Evolutionary conservation across 768 basidiomycete species (phyloP).

Genomic region (Suillus fuscotomentosus): DNA sequence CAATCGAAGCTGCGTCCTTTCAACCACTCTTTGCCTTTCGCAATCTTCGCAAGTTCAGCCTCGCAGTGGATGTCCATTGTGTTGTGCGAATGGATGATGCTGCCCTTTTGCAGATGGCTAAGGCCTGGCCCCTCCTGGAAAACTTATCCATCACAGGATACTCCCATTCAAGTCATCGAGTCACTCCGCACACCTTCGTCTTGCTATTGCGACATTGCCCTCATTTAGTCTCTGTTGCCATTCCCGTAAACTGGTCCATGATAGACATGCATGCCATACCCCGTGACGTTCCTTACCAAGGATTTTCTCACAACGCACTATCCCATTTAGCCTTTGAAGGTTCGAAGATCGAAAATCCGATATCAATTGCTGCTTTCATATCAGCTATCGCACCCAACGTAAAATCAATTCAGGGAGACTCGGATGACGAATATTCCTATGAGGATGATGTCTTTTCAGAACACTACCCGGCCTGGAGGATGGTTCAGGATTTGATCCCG

Average conservation of each 20-base stretch:
- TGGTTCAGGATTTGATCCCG: slow-evolving; percentile 20
- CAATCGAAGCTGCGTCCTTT: background rate
- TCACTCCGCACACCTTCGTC: background rate
- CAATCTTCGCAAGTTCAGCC: background rate
- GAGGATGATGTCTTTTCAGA: no score
- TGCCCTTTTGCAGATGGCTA: background rate
- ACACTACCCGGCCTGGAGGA: slow-evolving; percentile 16
- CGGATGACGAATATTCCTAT: no score
- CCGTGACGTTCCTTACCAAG: background rate
- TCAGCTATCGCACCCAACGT: slow-evolving; percentile 29
- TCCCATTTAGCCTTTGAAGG: background rate
- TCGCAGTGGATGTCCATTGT: background rate
- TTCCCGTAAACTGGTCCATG: background rate
- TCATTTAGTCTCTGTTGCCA: background rate
- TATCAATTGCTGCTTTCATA: slow-evolving; percentile 18
- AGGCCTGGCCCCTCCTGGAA: slow-evolving; percentile 7
- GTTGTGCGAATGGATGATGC: background rate
- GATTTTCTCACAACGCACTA: background rate
- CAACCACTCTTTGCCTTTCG: background rate
- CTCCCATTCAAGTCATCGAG: background rate
- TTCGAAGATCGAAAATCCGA: background rate
- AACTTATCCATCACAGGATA: background rate
- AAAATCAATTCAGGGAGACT: slow-evolving; percentile 10
- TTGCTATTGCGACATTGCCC: slow-evolving; percentile 3
- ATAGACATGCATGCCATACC: background rate